Evolutionary conservation across 2,329 filamentous ascomycete genomes (phyloP), one percentile per base, ranked within the genome.

Genomic region (Tothia fuscella): DNA sequence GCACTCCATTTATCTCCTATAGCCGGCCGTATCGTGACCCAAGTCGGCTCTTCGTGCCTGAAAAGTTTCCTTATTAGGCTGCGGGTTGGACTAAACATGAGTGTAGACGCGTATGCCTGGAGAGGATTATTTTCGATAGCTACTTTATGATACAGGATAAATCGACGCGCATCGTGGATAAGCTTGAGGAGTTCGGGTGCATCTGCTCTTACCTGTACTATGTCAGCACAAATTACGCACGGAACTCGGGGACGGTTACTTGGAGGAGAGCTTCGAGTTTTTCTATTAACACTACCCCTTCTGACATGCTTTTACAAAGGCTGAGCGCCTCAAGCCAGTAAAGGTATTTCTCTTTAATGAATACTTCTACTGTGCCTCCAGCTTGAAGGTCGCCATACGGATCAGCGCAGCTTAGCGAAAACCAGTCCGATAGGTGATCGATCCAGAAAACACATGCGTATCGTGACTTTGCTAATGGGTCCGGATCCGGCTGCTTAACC

Each of bases 371-470:
- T 22, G 12, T 30, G 30, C 47, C 45, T 33, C 31, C 45, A 41
- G 43, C 32, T 22, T 37, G 38, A 3, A 48, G 28, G 22, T 29
- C 25, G 30, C 7, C 20, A 6, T 10, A 19, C n/a, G n/a, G n/a
- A n/a, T 43, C 42, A 44, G 38, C 46, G 49, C 1, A 69, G 33
- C 24, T 34, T 14, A 26, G 29, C 16, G 30, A 12, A 6, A 44
- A 44, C 16, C 21, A 51, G 22, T 49, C 51, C 37, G 38, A 53
- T n/a, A 61, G 46, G 47, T 61, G 56, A 31, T 56, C 51, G 21
- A 55, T 45, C 60, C 57, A 63, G 44, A 55, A 56, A 28, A 59
- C 40, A 42, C 55, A 58, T 9, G 54, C 51, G 36, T 52, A 52
- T 20, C 46, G 47, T 25, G 53, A 42, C 5, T 50, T 16, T 5